Conservation (phyloP, 306 rosid species). For the Nissolia schottii region DNA sequence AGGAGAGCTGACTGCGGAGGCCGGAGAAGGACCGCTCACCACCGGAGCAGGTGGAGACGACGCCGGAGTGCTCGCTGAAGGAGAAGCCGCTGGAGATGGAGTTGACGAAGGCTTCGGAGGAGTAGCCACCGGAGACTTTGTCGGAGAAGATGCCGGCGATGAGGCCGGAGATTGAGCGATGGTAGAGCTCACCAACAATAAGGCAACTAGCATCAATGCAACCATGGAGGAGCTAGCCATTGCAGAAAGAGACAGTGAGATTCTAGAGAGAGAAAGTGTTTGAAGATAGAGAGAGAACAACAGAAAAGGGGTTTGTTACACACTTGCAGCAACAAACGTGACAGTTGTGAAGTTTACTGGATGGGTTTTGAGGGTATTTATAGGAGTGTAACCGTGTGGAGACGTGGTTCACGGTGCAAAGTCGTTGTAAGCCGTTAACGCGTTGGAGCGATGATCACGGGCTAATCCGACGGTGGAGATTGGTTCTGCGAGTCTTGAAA, state of each 20-base stretch:
- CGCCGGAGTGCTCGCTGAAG: slow-evolving; percentile 1
- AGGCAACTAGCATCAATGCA: slow-evolving; percentile 25
- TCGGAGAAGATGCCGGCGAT: slow-evolving; percentile 30
- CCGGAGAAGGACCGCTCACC: slow-evolving; percentile 18
- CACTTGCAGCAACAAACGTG: no score
- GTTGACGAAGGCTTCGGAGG: slow-evolving; percentile 10
- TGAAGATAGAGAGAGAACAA: not conserved
- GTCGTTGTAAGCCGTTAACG: slow-evolving; percentile 21
- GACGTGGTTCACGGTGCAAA: not conserved
- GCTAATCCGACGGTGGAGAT: slow-evolving; percentile 10
- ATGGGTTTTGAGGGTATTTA: slow-evolving; percentile 24
- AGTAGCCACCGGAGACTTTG: slow-evolving; percentile 2
- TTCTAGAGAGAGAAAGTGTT: not conserved
- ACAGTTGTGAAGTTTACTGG: not conserved
- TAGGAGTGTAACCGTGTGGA: slow-evolving; percentile 7
- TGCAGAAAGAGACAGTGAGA: not conserved
- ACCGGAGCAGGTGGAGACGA: slow-evolving; percentile 21
- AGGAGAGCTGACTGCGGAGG: slow-evolving; percentile 28
- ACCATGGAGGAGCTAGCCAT: slow-evolving; percentile 39
- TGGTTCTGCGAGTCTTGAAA: not conserved
- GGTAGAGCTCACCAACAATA: slow-evolving; percentile 32
- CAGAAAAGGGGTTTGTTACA: no score
- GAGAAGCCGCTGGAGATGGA: slow-evolving; percentile 24
- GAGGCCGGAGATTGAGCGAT: slow-evolving; percentile 43
- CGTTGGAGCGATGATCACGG: not conserved